phyloP scores from a whole-genome alignment of 2,329 filamentous ascomycete species.

The Moelleriella libera region DNA sequence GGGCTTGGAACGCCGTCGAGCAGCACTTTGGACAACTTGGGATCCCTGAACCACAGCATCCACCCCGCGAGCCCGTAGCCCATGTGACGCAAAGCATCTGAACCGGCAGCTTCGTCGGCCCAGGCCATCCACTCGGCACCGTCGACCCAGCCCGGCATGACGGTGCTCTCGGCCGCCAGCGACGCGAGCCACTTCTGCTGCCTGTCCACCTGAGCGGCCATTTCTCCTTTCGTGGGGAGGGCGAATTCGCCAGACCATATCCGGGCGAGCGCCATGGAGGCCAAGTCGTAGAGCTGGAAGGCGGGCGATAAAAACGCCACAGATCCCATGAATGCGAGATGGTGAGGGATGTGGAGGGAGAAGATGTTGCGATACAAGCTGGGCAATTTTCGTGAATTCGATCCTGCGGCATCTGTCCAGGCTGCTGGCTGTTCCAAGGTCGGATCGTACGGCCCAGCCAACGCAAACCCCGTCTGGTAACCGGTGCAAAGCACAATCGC shows the following conservation, averaged over 20 bases:
- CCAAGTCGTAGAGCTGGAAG: slow-evolving; percentile 25
- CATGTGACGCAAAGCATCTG: slow-evolving; percentile 22
- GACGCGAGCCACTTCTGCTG: slow-evolving; percentile 18
- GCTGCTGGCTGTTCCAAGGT: no score
- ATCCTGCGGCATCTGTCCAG: no score
- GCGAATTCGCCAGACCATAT: slow-evolving; percentile 23
- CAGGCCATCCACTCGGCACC: slow-evolving; percentile 22
- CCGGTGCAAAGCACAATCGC: no score
- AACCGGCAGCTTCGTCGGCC: slow-evolving; percentile 26
- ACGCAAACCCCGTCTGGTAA: no score
- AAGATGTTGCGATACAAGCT: slow-evolving; percentile 29
- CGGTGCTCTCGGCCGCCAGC: slow-evolving; percentile 13
- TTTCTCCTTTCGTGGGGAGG: slow-evolving; percentile 20
- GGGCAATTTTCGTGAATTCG: slow-evolving; percentile 9
- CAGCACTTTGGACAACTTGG: slow-evolving; percentile 20
- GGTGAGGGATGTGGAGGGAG: slow-evolving; percentile 25
- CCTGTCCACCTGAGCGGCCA: slow-evolving; percentile 19
- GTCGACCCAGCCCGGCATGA: slow-evolving; percentile 13
- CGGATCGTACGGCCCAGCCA: no score
- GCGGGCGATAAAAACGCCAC: slow-evolving; percentile 18
- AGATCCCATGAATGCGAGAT: slow-evolving; percentile 27
- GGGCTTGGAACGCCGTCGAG: slow-evolving; percentile 25
- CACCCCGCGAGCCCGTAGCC: slow-evolving; percentile 25
- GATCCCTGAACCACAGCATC: slow-evolving; percentile 25
- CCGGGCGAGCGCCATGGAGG: slow-evolving; percentile 26